Evolutionary conservation across 2,329 filamentous ascomycete genomes (phyloP).

Genomic region (Pseudogymnoascus sp.): DNA sequence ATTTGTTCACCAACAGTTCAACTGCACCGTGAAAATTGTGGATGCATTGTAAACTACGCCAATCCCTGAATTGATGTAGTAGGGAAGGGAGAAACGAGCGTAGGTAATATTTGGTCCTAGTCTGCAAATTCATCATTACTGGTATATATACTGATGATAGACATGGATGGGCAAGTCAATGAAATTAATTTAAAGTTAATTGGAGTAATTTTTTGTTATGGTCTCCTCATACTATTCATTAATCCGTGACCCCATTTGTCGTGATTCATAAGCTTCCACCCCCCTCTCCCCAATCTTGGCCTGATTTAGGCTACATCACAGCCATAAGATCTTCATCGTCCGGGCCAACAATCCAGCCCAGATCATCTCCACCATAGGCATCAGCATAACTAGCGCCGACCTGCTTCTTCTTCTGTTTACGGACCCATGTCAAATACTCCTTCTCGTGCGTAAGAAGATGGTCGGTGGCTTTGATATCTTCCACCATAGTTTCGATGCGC

Average conservation of each 20-base stretch:
- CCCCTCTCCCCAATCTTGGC: neutral
- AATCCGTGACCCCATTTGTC: neutral
- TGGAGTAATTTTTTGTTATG: neutral
- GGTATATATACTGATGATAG: neutral
- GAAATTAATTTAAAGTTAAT: neutral
- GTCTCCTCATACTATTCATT: neutral
- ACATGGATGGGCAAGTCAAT: neutral
- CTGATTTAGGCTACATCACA: constrained; percentile 22
- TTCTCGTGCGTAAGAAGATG: constrained; percentile 47
- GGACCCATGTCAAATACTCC: constrained; percentile 43
- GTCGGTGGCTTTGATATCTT: constrained; percentile 44
- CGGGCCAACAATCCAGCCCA: constrained; percentile 31
- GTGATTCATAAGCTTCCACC: constrained; percentile 4
- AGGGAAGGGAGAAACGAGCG: neutral
- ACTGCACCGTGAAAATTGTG: neutral
- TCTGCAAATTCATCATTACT: neutral
- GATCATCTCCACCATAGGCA: neutral
- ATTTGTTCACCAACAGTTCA: neutral
- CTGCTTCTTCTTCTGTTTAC: constrained; percentile 35
- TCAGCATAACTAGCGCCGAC: constrained; percentile 43
- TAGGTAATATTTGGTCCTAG: neutral
- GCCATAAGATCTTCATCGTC: constrained; percentile 55
- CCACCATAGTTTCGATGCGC: constrained; percentile 38
- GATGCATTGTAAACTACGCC: too few relatives aligned
- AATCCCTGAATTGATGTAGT: too few relatives aligned